These are phyloP conservation scores for Cornus kousa DNA, from an alignment of 148 eudicot species.

Conservation along the genomic window DNA sequence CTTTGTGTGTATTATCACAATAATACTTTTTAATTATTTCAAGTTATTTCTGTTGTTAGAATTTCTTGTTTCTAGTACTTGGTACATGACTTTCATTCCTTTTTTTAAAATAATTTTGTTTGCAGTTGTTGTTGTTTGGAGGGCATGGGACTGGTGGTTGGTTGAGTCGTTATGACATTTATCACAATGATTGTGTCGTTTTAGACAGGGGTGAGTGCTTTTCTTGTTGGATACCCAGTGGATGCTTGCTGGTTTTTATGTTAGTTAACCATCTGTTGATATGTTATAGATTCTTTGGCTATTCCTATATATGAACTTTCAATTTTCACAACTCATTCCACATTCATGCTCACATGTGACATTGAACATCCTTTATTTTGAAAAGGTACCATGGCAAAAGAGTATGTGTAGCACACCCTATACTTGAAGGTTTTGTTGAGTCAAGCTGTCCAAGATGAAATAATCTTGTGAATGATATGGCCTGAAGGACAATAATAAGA, in stretches of 20 bases:
- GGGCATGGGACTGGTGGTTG: conserved; percentile 99
- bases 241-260: neutral
- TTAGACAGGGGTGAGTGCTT: conserved; percentile 82
- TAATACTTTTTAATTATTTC: neutral
- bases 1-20: too few relatives aligned
- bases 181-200: conserved; percentile 83
- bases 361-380: too few relatives aligned
- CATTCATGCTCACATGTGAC: neutral
- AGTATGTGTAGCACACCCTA: too few relatives aligned
- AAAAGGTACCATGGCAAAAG: too few relatives aligned
- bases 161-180: conserved; percentile 94
- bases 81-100: conserved; percentile 13
- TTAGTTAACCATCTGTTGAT: neutral
- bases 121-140: conserved; percentile 88
- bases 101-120: conserved; percentile 11
- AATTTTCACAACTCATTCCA: neutral
- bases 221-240: neutral
- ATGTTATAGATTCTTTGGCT: neutral
- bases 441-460: too few relatives aligned
- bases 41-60: neutral
- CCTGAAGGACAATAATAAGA: too few relatives aligned
- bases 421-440: too few relatives aligned
- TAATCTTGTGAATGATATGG: too few relatives aligned
- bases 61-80: neutral
- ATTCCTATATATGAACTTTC: too few relatives aligned